These are phyloP conservation scores for Candida frijolesensis DNA, from an alignment of 1,139 yeast species.

Conservation along the genomic window DNA sequence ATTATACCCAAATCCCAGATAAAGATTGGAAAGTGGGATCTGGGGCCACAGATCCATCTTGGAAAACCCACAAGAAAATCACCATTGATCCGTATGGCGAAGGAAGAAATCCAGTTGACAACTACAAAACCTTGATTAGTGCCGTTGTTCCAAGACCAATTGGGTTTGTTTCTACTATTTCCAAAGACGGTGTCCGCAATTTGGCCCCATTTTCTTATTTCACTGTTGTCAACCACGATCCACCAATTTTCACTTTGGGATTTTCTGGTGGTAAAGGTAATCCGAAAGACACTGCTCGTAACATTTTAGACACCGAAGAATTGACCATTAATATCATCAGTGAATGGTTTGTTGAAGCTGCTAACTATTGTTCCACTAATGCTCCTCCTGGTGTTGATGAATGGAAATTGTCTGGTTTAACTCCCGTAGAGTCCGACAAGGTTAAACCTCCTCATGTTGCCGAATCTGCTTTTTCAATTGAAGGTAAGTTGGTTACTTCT, in stretches of 20 bases:
- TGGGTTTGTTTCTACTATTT: conserved; percentile 55
- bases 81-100: conserved; percentile 51
- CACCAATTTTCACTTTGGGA: conserved; percentile 60
- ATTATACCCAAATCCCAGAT: conserved; percentile 25
- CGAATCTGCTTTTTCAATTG: conserved; percentile 63
- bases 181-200: conserved; percentile 46
- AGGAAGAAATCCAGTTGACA: conserved; percentile 43
- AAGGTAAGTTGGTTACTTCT: conserved; percentile 47
- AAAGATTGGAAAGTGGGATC: conserved; percentile 51
- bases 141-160: conserved; percentile 62
- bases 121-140: conserved; percentile 52
- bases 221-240: conserved; percentile 51
- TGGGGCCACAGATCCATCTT: conserved; percentile 50
- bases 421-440: conserved; percentile 43
- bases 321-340: conserved; percentile 60
- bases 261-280: conserved; percentile 40
- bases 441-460: conserved; percentile 62
- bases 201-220: conserved; percentile 65
- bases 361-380: conserved; percentile 50
- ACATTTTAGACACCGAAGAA: conserved; percentile 54
- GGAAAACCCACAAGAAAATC: conserved; percentile 46
- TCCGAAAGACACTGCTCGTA: conserved; percentile 52
- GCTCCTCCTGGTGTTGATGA: conserved; percentile 56
- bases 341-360: conserved; percentile 69
- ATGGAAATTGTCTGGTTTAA: conserved; percentile 58